Evolutionary conservation across 495 filamentous ascomycete genomes (phyloP).

Genomic region (Pseudotulostoma volvatum): DNA sequence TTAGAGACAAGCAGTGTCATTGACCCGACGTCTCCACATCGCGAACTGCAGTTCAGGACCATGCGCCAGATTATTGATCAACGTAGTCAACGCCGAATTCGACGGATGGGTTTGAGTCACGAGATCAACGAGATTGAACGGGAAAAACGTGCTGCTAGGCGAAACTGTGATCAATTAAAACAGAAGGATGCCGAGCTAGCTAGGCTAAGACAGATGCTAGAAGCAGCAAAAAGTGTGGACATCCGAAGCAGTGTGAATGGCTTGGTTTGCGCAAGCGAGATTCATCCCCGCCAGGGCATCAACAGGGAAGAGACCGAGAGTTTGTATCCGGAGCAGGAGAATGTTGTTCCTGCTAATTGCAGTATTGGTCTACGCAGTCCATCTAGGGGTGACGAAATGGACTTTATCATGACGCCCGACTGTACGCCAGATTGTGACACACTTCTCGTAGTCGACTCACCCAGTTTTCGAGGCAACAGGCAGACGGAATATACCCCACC

Average conservation of each 20-base stretch:
- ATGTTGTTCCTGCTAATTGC: constrained; percentile 6
- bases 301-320: constrained; percentile 3
- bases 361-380: constrained; percentile 1
- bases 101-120: constrained; percentile 55
- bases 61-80: constrained; percentile 52
- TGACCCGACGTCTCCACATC: constrained; percentile 21
- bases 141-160: constrained; percentile 30
- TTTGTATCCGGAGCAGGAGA: constrained; percentile 7
- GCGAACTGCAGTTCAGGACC: constrained; percentile 43
- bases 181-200: constrained; percentile 33
- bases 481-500: constrained; percentile 4
- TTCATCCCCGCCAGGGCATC: not conserved
- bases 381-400: constrained; percentile 7
- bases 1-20: constrained; percentile 11
- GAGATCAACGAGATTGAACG: constrained; percentile 51
- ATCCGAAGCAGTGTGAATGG: not conserved
- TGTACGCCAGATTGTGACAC: constrained; percentile 13
- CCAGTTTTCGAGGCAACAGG: constrained; percentile 13
- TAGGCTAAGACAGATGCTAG: constrained; percentile 33
- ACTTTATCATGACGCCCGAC: constrained; percentile 20
- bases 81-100: constrained; percentile 54
- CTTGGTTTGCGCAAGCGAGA: not conserved
- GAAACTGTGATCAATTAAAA: not conserved
- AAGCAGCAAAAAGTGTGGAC: constrained; percentile 19
- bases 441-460: constrained; percentile 20